Conservation (phyloP, 2,329 filamentous ascomycete species). For the Calonectria honghensis region DNA sequence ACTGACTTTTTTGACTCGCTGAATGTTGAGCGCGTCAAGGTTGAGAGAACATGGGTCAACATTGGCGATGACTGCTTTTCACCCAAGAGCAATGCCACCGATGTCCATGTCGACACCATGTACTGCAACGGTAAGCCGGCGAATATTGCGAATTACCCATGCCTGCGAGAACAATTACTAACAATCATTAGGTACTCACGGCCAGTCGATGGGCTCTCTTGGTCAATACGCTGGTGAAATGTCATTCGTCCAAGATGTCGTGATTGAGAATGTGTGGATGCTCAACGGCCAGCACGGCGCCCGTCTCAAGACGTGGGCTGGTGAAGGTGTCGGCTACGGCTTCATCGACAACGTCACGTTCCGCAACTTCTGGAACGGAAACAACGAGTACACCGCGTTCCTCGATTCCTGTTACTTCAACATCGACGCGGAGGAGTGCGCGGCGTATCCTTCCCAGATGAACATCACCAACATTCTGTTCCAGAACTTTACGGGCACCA, state of each 20-base stretch:
- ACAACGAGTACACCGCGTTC: conserved; percentile 52
- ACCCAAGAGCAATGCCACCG: conserved; percentile 51
- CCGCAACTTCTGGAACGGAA: conserved; percentile 53
- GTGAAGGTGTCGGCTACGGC: conserved; percentile 49
- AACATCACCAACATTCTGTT: conserved; percentile 54
- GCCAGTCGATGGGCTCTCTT: conserved; percentile 51
- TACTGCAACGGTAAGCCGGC: conserved; percentile 60
- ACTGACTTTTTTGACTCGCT: conserved; percentile 53
- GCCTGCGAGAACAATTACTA: fast-evolving
- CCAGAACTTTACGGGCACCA: conserved; percentile 53
- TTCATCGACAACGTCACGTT: conserved; percentile 53
- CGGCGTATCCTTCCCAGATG: conserved; percentile 51
- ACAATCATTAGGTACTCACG: conserved; percentile 41
- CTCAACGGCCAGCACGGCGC: conserved; percentile 52
- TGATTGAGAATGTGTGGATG: conserved; percentile 54
- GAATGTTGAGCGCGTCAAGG: conserved; percentile 47
- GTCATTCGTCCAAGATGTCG: conserved; percentile 51
- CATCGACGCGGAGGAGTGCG: conserved; percentile 44
- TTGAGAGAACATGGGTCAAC: conserved; percentile 51
- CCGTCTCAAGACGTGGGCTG: conserved; percentile 53
- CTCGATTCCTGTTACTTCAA: conserved; percentile 55
- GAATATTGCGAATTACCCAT: not conserved
- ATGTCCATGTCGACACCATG: conserved; percentile 67
- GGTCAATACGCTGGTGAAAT: conserved; percentile 51
- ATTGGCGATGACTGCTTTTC: conserved; percentile 54